Evolutionary conservation across 129 eudicot species (phyloP).

Genomic region (Artemisia annua): DNA sequence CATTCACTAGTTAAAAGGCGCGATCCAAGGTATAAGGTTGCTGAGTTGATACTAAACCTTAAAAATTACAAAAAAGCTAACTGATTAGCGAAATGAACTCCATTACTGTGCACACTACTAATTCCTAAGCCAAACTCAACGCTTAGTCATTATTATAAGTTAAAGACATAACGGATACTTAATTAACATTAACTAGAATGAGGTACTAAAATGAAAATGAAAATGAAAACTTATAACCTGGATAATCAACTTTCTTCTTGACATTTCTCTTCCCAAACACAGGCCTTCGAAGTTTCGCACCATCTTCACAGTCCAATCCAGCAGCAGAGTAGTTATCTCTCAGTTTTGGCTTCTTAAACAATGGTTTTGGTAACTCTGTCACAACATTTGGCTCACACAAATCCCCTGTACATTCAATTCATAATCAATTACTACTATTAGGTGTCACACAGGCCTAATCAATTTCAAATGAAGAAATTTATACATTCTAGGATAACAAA

Average conservation of each 20-base stretch:
- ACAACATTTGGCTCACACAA: slow-evolving; percentile 55
- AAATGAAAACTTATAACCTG: slow-evolving; percentile 32
- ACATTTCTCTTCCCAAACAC: slow-evolving; percentile 44
- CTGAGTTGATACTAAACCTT: no score
- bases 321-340: slow-evolving; percentile 24
- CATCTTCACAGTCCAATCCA: slow-evolving; percentile 23
- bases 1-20: no score
- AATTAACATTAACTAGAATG: neutral
- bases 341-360: slow-evolving; percentile 61
- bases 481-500: neutral
- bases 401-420: slow-evolving; percentile 44
- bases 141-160: no score
- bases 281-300: slow-evolving; percentile 33
- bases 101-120: no score
- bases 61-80: no score
- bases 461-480: neutral
- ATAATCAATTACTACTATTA: neutral
- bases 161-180: no score
- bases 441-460: neutral
- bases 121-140: no score
- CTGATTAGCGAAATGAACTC: no score
- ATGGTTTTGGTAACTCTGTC: slow-evolving; percentile 61
- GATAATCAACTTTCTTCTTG: slow-evolving; percentile 16
- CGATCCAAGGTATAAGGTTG: no score
- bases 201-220: neutral